These are phyloP conservation scores for Spiraea crenata DNA, from an alignment of 331 rosid genomes.

Conservation along the genomic window DNA sequence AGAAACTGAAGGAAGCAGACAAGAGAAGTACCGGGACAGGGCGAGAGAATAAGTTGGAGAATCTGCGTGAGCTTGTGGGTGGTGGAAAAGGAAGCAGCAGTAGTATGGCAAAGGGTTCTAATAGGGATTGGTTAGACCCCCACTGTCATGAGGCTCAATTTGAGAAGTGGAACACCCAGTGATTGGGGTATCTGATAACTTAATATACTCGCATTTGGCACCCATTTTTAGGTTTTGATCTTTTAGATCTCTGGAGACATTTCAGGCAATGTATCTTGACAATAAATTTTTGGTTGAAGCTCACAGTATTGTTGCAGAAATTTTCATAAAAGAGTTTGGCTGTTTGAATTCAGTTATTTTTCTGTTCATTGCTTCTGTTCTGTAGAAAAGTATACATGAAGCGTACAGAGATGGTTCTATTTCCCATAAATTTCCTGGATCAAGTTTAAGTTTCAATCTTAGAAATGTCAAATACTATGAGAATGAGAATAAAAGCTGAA, in stretches of 20 bases:
- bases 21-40: conserved; percentile 52
- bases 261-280: conserved; percentile 33
- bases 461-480: no score
- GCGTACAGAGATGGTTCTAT: no score
- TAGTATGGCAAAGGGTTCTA: conserved; percentile 52
- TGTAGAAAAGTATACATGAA: no score
- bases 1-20: conserved; percentile 93
- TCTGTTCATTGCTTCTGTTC: not conserved
- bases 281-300: conserved; percentile 26
- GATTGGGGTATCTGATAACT: conserved; percentile 16
- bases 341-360: not conserved
- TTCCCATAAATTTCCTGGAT: not conserved
- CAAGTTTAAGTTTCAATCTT: no score
- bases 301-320: conserved; percentile 13
- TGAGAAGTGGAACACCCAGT: conserved; percentile 56
- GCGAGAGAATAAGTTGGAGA: conserved; percentile 85
- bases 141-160: conserved; percentile 89
- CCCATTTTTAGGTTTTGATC: conserved; percentile 7
- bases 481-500: not conserved
- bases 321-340: not conserved
- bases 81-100: conserved; percentile 44
- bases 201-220: conserved; percentile 11
- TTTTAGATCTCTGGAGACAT: conserved; percentile 23
- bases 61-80: conserved; percentile 89
- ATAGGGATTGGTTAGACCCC: conserved; percentile 91